phyloP scores from a whole-genome alignment of 345 rosid species.

The Kernera saxatilis region DNA sequence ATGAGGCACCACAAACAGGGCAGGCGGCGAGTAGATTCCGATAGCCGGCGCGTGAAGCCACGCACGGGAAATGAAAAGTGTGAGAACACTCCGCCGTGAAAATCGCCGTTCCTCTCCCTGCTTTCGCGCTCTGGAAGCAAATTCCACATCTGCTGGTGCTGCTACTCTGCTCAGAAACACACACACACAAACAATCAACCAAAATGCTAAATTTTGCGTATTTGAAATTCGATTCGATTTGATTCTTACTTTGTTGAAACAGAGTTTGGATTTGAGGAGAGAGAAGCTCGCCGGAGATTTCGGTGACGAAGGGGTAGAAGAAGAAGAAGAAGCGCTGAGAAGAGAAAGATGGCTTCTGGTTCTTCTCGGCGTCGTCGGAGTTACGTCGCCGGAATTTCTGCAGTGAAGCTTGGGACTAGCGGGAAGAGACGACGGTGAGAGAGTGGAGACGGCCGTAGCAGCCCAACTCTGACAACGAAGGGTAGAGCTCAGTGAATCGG shows the following conservation, averaged over 20 bases:
- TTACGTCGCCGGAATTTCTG: constrained; percentile 32
- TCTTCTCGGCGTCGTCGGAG: constrained; percentile 26
- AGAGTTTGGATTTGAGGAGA: constrained; percentile 55
- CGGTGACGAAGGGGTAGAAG: constrained; percentile 58
- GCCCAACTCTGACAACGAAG: constrained; percentile 56
- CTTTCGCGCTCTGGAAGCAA: constrained; percentile 58
- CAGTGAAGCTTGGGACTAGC: constrained; percentile 59
- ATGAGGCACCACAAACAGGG: constrained; percentile 61
- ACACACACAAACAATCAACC: not conserved
- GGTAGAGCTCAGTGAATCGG: constrained; percentile 31
- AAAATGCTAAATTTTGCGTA: not conserved
- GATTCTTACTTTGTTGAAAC: constrained; percentile 57
- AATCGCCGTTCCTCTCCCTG: constrained; percentile 74
- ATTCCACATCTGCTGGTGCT: constrained; percentile 54
- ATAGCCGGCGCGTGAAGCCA: constrained; percentile 43
- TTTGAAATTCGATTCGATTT: not conserved
- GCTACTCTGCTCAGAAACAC: constrained; percentile 27
- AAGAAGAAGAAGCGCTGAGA: constrained; percentile 25
- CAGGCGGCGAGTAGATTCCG: constrained; percentile 42
- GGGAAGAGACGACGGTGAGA: constrained; percentile 42
- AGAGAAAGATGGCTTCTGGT: constrained; percentile 40
- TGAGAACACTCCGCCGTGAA: constrained; percentile 89
- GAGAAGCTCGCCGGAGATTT: constrained; percentile 72
- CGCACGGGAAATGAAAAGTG: constrained; percentile 72
- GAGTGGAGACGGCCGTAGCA: constrained; percentile 19